Evolutionary conservation across 2,329 filamentous ascomycete species (phyloP).

Genomic region (Dactylonectria estremocensis): DNA sequence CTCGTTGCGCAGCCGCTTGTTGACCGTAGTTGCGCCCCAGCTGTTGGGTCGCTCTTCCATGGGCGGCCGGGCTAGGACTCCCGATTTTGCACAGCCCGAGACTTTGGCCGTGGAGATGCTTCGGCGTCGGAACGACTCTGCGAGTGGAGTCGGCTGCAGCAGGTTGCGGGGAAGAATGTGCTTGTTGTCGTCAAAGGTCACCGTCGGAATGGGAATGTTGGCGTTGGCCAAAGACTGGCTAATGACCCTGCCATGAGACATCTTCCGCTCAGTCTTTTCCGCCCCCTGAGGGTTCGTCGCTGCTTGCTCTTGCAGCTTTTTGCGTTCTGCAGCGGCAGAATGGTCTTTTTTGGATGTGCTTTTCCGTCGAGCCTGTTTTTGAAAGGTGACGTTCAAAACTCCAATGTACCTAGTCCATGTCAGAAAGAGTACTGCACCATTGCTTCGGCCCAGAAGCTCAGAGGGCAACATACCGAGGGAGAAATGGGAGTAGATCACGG

Average conservation of each 20-base stretch:
- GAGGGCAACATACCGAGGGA: conserved; percentile 78
- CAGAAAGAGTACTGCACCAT: conserved; percentile 19
- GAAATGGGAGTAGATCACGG: conserved; percentile 88
- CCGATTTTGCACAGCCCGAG: conserved; percentile 31
- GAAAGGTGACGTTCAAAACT: conserved; percentile 95
- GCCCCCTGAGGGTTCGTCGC: conserved; percentile 38
- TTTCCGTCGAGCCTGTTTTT: conserved; percentile 81
- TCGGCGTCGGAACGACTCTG: conserved; percentile 51
- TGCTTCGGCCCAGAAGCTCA: conserved; percentile 5
- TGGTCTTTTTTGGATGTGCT: conserved; percentile 69
- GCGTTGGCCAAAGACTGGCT: conserved; percentile 82
- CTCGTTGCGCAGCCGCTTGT: conserved; percentile 88
- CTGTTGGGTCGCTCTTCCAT: conserved; percentile 74
- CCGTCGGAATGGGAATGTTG: conserved; percentile 82
- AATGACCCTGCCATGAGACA: conserved; percentile 61
- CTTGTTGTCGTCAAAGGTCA: conserved; percentile 93
- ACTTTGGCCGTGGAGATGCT: conserved; percentile 52
- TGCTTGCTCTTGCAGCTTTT: conserved; percentile 52
- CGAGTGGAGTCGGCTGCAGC: conserved; percentile 72
- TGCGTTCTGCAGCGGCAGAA: conserved; percentile 54
- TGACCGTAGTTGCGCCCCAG: conserved; percentile 95
- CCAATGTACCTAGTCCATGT: conserved; percentile 84
- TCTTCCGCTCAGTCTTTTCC: conserved; percentile 36
- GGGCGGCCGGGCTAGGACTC: conserved; percentile 48
- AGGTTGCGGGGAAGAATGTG: conserved; percentile 92